Evolutionary conservation across 2,329 filamentous ascomycete species (phyloP), one percentile per base, ranked within the genome.

Genomic region (Phialemoniopsis sp.): DNA sequence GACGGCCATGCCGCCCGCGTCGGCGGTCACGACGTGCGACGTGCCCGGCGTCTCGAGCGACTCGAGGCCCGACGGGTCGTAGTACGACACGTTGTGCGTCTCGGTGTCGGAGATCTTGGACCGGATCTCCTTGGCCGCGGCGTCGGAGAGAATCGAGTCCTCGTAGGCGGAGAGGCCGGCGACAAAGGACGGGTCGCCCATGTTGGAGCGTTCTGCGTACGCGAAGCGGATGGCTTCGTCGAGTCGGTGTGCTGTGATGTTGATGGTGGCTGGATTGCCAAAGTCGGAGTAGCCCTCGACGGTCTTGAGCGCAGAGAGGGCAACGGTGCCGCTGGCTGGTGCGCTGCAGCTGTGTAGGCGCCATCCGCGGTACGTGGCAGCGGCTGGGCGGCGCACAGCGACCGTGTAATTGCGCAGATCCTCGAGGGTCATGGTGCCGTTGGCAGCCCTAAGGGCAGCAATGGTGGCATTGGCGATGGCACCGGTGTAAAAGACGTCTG

Each of bases 171-270:
- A 66, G 10, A 85, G 73, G 0, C 73, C 65, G 1, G 60, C 52
- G 7, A 90, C 76, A 50, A 86, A 94, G 0, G 65, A 66, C 0
- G 89, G 89, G 48, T 95, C 89, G 2, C 87, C 89, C 0, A 95
- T 72, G 26, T 85, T 67, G 2, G 78, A 73, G 37, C 88, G 78
- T 68, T 83, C 64, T 3, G 84, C 89, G 50, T 94, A 95, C 0
- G 81, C 87, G 54, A 90, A 95, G 8, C 85, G 72, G 43, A 94
- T 85, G 2, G 87, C 84, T 66, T 95, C 89, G 46, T 91, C 82
- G n/a, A 95, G 64, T 0, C 84, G 72, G 56, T 95, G 89, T 0
- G 85, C 87, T 30, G 80, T 87, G 1, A 88, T 56, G 46, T 75
- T 73, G 35, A 67, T 64, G 3, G 68, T 62, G 2, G 66, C 62